These are phyloP conservation scores for Vaccinium macrocarpon DNA, from an alignment of 148 eudicot species.

Conservation along the genomic window DNA sequence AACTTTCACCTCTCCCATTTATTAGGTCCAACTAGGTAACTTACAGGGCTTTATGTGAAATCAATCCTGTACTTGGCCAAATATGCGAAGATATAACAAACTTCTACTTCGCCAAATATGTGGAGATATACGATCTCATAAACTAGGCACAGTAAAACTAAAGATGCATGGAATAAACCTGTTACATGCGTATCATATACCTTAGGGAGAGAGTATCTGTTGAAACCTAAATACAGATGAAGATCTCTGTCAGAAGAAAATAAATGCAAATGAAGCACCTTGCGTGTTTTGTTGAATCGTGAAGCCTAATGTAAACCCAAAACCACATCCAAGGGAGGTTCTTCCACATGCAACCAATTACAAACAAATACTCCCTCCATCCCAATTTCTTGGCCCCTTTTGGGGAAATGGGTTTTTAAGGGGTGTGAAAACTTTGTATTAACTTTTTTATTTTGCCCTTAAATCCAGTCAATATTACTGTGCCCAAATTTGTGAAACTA, in stretches of 20 bases:
- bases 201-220: background rate
- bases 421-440: no score
- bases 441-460: no score
- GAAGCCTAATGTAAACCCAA: background rate
- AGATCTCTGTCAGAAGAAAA: background rate
- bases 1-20: no score
- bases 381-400: no score
- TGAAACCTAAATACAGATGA: background rate
- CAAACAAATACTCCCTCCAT: no score
- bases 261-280: conserved; percentile 1
- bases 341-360: background rate
- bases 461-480: no score
- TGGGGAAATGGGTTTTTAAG: no score
- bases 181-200: background rate
- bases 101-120: background rate
- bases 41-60: background rate
- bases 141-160: background rate
- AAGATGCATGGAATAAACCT: background rate
- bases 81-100: background rate
- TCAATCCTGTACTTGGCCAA: background rate
- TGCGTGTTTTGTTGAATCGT: background rate
- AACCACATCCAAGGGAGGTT: background rate
- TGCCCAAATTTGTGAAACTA: no score
- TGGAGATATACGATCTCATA: background rate
- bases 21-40: background rate